Conservation (phyloP, 1,284 basidiomycete species). For the Pholiota adiposa region DNA sequence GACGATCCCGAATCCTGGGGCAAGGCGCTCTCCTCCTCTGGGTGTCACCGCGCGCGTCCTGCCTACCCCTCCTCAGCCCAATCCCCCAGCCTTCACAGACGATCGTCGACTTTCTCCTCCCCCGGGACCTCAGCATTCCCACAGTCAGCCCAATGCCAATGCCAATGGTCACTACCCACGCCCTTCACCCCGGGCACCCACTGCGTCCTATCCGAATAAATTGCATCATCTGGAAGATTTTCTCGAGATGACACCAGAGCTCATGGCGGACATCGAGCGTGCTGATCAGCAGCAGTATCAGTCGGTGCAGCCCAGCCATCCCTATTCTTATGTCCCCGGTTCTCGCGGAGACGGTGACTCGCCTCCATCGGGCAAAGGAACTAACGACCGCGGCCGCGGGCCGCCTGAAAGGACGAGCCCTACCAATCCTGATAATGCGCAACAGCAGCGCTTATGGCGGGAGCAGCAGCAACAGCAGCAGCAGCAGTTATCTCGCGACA, state of each 20-base stretch:
- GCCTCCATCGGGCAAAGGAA: conserved; percentile 53
- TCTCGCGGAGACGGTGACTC: conserved; percentile 37
- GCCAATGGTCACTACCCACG: conserved; percentile 55
- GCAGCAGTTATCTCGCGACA: conserved; percentile 41
- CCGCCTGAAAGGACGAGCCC: conserved; percentile 54
- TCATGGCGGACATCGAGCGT: conserved; percentile 71
- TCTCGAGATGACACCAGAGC: conserved; percentile 70
- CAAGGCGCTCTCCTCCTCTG: conserved; percentile 38
- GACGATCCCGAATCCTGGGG: conserved; percentile 36
- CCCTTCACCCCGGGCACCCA: conserved; percentile 55
- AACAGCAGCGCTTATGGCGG: conserved; percentile 42
- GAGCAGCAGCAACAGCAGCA: conserved; percentile 37
- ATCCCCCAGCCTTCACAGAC: conserved; percentile 33
- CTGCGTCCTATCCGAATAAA: conserved; percentile 56
- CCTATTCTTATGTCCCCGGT: conserved; percentile 26
- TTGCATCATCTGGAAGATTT: conserved; percentile 56
- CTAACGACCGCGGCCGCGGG: conserved; percentile 58
- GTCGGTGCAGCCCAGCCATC: conserved; percentile 30
- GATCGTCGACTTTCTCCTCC: conserved; percentile 47
- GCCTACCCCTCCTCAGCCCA: conserved; percentile 58
- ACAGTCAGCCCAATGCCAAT: conserved; percentile 39
- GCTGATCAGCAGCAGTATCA: conserved; percentile 52
- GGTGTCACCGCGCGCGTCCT: conserved; percentile 51
- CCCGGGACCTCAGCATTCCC: conserved; percentile 39
- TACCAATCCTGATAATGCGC: conserved; percentile 48